Conservation (phyloP, 139 green algal species). For the Choricystis sp. region DNA sequence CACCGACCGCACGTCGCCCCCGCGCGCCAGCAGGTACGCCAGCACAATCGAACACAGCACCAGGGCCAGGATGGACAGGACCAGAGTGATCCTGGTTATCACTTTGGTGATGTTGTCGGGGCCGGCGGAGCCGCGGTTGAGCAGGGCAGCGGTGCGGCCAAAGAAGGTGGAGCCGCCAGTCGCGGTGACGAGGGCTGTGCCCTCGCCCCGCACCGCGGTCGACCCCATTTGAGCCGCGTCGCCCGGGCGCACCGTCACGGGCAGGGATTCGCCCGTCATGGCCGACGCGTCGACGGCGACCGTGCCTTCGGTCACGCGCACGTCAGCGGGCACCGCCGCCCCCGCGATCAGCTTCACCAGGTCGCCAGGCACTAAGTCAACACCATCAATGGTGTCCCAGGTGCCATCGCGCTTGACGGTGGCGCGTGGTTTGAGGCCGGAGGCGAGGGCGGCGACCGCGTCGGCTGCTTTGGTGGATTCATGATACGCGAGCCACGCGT, state of each 20-base stretch:
- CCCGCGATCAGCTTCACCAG: slow-evolving; percentile 62
- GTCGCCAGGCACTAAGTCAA: slow-evolving; percentile 55
- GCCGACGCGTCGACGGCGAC: slow-evolving; percentile 63
- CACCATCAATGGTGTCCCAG: slow-evolving; percentile 31
- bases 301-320: slow-evolving; percentile 2
- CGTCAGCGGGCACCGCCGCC: slow-evolving; percentile 72
- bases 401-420: slow-evolving; percentile 39
- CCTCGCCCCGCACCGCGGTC: slow-evolving; percentile 50
- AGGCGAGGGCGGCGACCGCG: slow-evolving; percentile 41
- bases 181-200: slow-evolving; percentile 45
- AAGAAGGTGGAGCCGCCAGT: slow-evolving; percentile 70
- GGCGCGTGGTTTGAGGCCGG: slow-evolving; percentile 50
- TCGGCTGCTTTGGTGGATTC: slow-evolving; percentile 40
- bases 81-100: slow-evolving; percentile 55
- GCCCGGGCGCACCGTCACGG: slow-evolving; percentile 63
- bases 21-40: slow-evolving; percentile 36
- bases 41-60: slow-evolving; percentile 46
- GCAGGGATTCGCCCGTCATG: slow-evolving; percentile 73
- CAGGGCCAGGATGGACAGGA: slow-evolving; percentile 44
- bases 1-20: slow-evolving; percentile 25
- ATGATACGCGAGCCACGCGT: slow-evolving; percentile 40
- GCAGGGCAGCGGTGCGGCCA: slow-evolving; percentile 65
- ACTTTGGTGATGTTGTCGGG: slow-evolving; percentile 64
- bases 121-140: slow-evolving; percentile 49
- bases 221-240: slow-evolving; percentile 64